Evolutionary conservation across 2,329 filamentous ascomycete genomes (phyloP).

Genomic region (Biscogniauxia mediterranea): DNA sequence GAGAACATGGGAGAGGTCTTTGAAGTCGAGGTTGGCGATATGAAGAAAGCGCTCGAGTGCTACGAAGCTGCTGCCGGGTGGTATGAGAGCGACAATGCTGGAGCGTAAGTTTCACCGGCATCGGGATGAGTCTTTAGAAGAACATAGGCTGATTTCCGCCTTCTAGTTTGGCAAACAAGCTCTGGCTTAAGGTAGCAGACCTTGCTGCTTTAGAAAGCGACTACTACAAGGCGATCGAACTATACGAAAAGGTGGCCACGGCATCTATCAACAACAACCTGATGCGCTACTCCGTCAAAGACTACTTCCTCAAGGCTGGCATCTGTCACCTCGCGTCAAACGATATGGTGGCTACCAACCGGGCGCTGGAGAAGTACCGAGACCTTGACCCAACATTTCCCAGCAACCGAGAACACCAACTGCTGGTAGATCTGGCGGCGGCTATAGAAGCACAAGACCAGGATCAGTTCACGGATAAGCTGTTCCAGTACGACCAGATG

Average conservation of each 20-base stretch:
- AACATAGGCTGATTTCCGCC: conserved; percentile 5
- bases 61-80: conserved; percentile 85
- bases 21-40: conserved; percentile 77
- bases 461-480: conserved; percentile 79
- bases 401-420: conserved; percentile 74
- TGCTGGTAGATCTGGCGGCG: conserved; percentile 73
- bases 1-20: conserved; percentile 85
- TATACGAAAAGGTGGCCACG: conserved; percentile 80
- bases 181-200: conserved; percentile 89
- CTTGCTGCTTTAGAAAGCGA: conserved; percentile 77
- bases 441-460: conserved; percentile 76
- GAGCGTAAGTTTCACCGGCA: conserved; percentile 58
- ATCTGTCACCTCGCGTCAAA: conserved; percentile 77
- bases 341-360: conserved; percentile 75
- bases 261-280: conserved; percentile 83
- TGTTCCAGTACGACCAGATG: conserved; percentile 88
- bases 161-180: conserved; percentile 72
- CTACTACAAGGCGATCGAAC: conserved; percentile 78
- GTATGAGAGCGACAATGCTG: conserved; percentile 85
- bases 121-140: not conserved
- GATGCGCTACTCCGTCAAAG: conserved; percentile 92
- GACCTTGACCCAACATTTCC: conserved; percentile 77
- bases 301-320: conserved; percentile 91
- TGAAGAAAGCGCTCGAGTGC: conserved; percentile 73
- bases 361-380: conserved; percentile 78